Evolutionary conservation across 148 eudicot genomes (phyloP), one percentile per base, ranked within the genome.

Genomic region (Polygonum aviculare): DNA sequence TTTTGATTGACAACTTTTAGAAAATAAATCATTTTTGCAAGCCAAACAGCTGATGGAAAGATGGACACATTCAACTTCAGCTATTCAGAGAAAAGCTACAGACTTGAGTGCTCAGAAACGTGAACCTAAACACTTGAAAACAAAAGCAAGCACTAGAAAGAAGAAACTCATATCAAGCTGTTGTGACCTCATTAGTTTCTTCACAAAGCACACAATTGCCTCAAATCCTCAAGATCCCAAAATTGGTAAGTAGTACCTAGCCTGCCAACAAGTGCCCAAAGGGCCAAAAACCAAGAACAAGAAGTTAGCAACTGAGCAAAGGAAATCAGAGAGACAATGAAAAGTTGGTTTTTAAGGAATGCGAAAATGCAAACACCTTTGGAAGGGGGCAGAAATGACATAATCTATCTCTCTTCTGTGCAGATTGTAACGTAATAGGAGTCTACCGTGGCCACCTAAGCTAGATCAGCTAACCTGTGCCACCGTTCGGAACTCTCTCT

Each of bases 401-500:
- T 36, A 67, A 35, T 26, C 16, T 38, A 35, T 62, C 45, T 19
- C 45, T 19, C 45, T 21, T 35, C 7, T 67, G 45, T 67, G 72
- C 45, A 67, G 72, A 67, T 67, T 45, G 16, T 62, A 57, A 6
- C 26, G 69, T 62, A 39, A 18, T 62, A 62, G 19, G 6, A 36
- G 19, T 36, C 6, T 36, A 12, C 21, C 38, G 21, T 36, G 45
- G 70, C 40, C 12, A 33, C n/a, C 70, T 35, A 26, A 26, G 31
- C 31, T 26, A 67, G 44, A 67, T 67, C 72, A 67, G 72, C 72
- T 38, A 67, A 26, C 51, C 18, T 16, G 90, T 70, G 79, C 79
- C 38, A 82, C 77, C 11, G 92, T 90, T 38, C 93, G 84, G 75
- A 84, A 90, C 71, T 90, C 89, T 79, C 82, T 88, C 79, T 93